Evolutionary conservation across 495 filamentous ascomycete genomes (phyloP).

Genomic region (Tuber brumale): DNA sequence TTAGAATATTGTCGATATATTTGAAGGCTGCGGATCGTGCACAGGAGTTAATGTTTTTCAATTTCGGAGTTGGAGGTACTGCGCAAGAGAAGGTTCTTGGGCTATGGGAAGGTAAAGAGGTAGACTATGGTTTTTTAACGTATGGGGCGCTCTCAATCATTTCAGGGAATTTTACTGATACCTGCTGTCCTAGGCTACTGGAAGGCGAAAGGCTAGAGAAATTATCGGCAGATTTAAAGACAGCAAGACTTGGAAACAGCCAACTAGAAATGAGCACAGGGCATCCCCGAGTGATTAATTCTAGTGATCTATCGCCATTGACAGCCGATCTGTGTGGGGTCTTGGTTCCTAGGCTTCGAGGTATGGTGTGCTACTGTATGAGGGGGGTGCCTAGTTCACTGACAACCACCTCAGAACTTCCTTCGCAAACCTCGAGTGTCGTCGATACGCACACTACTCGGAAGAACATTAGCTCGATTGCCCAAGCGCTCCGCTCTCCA

Average conservation of each 20-base stretch:
- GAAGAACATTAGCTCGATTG: slow-evolving; percentile 62
- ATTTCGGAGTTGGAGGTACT: slow-evolving; percentile 49
- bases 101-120: slow-evolving; percentile 64
- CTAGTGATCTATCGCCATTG: slow-evolving; percentile 48
- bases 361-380: slow-evolving; percentile 16
- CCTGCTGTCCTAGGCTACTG: slow-evolving; percentile 46
- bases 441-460: slow-evolving; percentile 65
- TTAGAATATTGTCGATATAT: slow-evolving; percentile 70
- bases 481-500: slow-evolving; percentile 55
- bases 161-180: slow-evolving; percentile 8
- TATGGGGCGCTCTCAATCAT: slow-evolving; percentile 8
- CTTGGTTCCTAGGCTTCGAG: slow-evolving; percentile 34
- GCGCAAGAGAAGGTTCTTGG: slow-evolving; percentile 57
- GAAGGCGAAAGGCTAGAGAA: slow-evolving; percentile 61
- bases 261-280: slow-evolving; percentile 29
- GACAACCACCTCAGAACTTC: slow-evolving; percentile 55
- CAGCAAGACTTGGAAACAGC: slow-evolving; percentile 42
- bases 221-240: slow-evolving; percentile 44
- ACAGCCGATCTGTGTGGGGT: slow-evolving; percentile 49
- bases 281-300: slow-evolving; percentile 42
- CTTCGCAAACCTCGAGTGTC: slow-evolving; percentile 50
- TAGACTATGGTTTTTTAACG: slow-evolving; percentile 76
- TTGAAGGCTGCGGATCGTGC: slow-evolving; percentile 74
- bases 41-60: slow-evolving; percentile 59
- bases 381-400: slow-evolving; percentile 49